phyloP scores from a whole-genome alignment of 2,329 filamentous ascomycete species.

The Ciborinia camelliae region DNA sequence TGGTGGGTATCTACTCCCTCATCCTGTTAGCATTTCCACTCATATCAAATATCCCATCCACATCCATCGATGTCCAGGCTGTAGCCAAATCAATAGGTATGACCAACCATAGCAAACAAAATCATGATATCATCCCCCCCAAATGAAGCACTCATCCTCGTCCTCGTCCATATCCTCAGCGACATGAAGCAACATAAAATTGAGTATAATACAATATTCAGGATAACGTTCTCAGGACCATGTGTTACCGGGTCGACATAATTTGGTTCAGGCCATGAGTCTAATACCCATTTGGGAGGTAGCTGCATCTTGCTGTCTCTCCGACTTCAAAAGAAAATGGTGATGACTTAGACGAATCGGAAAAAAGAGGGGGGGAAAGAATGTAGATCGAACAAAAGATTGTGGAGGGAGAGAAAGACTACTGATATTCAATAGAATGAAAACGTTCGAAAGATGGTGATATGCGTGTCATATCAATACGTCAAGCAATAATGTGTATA shows the following conservation, averaged over 20 bases:
- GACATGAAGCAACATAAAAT: constrained; percentile 42
- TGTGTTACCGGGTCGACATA: constrained; percentile 45
- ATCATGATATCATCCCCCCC: constrained; percentile 49
- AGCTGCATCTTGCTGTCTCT: constrained; percentile 24
- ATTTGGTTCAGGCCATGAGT: constrained; percentile 43
- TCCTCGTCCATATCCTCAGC: constrained; percentile 47
- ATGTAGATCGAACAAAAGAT: not conserved
- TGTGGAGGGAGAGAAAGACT: not conserved
- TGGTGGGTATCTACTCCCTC: constrained; percentile 34
- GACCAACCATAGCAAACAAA: constrained; percentile 40
- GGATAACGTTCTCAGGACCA: constrained; percentile 43
- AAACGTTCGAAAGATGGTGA: not conserved
- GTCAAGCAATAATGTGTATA: constrained; percentile 3
- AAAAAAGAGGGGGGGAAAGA: not conserved
- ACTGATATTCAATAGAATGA: not conserved
- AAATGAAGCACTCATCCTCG: constrained; percentile 43
- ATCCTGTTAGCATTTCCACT: not conserved
- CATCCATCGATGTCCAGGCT: not conserved
- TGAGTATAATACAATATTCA: constrained; percentile 42
- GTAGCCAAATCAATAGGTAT: not conserved
- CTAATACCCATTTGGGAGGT: constrained; percentile 25
- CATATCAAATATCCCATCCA: not conserved
- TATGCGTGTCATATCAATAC: constrained; percentile 4
- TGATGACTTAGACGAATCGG: not conserved
- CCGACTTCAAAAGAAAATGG: not conserved